These are phyloP conservation scores for Centella asiatica DNA, from an alignment of 129 eudicot species.

Conservation along the genomic window DNA sequence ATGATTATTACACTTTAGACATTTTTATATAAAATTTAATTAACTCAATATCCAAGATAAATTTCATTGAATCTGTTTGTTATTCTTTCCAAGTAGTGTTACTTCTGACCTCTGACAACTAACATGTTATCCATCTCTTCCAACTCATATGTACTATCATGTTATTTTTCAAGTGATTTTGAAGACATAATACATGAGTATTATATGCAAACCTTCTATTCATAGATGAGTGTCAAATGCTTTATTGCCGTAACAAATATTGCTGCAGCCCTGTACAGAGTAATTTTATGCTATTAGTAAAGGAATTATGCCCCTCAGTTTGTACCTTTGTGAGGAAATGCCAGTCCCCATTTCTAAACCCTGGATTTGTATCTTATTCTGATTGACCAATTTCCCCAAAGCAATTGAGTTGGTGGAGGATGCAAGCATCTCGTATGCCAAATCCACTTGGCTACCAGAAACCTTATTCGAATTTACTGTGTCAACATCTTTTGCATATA, in stretches of 20 bases:
- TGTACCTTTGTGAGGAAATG: constrained; percentile 45
- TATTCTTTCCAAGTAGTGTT: too few species aligned
- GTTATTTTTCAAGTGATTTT: neutral
- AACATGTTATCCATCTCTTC: neutral
- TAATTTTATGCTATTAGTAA: neutral
- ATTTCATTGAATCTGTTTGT: too few species aligned
- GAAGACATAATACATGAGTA: too few species aligned
- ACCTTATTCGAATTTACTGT: constrained; percentile 31
- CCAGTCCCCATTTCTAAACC: constrained; percentile 18
- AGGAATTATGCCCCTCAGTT: neutral
- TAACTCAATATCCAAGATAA: too few species aligned
- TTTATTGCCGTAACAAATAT: neutral
- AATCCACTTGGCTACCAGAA: constrained; percentile 29
- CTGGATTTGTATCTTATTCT: constrained; percentile 14
- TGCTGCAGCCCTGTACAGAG: too few species aligned
- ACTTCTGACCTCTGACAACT: too few species aligned
- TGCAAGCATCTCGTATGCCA: constrained; percentile 70
- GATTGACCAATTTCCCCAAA: constrained; percentile 57
- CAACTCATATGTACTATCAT: too few species aligned
- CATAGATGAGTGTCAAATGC: too few species aligned
- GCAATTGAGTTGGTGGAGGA: constrained; percentile 57
- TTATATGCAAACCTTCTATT: too few species aligned
- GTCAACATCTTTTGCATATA: constrained; percentile 49
- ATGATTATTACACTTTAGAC: too few species aligned
- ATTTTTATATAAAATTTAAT: too few species aligned